Evolutionary conservation across 441 rosid genomes (phyloP), one percentile per base, ranked within the genome.

Genomic region (Capsella rubella): DNA sequence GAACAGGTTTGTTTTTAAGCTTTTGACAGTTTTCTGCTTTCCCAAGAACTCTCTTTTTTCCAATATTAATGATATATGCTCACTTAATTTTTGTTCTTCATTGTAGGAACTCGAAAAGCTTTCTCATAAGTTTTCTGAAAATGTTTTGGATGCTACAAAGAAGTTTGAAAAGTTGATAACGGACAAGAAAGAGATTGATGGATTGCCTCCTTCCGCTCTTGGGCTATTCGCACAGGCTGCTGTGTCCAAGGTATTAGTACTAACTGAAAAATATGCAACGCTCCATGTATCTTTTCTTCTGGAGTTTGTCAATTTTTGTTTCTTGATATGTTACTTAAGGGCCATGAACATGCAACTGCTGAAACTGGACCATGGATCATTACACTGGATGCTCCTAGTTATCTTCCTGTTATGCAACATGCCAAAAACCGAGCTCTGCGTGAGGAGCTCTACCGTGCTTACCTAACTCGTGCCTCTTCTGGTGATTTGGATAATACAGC

Each of bases 91-190:
- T 51, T 42, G 7, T 32, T 61, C 16, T 45, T 37, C 88, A 62
- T 72, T 84, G 82, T 89, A 94, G 98, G 97, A 94, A 82, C 80
- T 94, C 64, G 88, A 89, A 72, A 87, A 84, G 65, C 82, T 90
- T 45, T 84, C 95, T 53, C 91, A 87, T 64, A 94, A 90, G 75
- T 94, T 94, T 63, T 84, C 64, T 53, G 97, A 90, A 81, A 94
- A 94, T 62, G 96, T 90, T 67, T 79, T 94, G 85, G 98, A 94
- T 77, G 90, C 97, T 68, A 94, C 97, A 75, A 94, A 91, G 81
- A 87, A 86, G 57, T 94, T 87, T 83, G 95, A 87, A 84, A 94
- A 89, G 79, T 71, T 90, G 61, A 84, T 94, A 43, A 85, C 85
- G 1, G 89, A 89, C 80, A 87, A 91, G 83, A 89, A 85, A 67